Base-by-base conservation (phyloP, 2,329 filamentous ascomycete genomes). In the Phialophora macrospora region DNA sequence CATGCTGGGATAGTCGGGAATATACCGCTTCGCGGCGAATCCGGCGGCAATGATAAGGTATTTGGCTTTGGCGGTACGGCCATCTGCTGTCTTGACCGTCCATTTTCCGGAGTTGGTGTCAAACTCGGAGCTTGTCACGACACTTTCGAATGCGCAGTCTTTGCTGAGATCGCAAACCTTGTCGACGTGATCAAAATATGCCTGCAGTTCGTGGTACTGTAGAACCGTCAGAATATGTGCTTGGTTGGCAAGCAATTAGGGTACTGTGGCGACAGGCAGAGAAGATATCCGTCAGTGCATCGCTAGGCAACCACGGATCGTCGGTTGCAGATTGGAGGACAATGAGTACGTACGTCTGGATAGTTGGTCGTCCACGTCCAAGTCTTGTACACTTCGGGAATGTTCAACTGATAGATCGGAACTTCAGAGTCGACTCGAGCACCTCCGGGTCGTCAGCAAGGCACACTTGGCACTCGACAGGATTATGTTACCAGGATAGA, bases 21-120 rank as follows among this genome's bases (percentile, higher is more conserved):
- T 83, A 68, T 89, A 83, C n/a, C 85, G 78, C 72, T 85, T 87
- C 1, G 87, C 84, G 0, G 87, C 82, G 41, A 82, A 81, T 0
- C 84, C 84, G 1, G 80, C 80, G 9, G 79, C 79, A 5, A 80
- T 74, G 28, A 85, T 70, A 2, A 85, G 74, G 67, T 78, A 85
- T 17, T 74, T 78, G n/a, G 76, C 73, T 14, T 74, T 77, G 20
- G 77, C 79, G 5, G 57, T 72, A 14, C 72, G 71, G 4, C 81
- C 82, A 38, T 77, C 77, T 11, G 76, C 76, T 0, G 80, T 82
- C 8, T 65, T 74, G 14, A 86, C 68, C 0, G 71, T 75, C 84
- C 84, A 86, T 56, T 70, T 73, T 0, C 74, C 74, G 0, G 74
- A 60, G 0, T 69, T 64, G 0, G 74, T 72, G 62, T 82, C 73